Conservation (phyloP, 345 rosid genomes). For the Populus alba region DNA sequence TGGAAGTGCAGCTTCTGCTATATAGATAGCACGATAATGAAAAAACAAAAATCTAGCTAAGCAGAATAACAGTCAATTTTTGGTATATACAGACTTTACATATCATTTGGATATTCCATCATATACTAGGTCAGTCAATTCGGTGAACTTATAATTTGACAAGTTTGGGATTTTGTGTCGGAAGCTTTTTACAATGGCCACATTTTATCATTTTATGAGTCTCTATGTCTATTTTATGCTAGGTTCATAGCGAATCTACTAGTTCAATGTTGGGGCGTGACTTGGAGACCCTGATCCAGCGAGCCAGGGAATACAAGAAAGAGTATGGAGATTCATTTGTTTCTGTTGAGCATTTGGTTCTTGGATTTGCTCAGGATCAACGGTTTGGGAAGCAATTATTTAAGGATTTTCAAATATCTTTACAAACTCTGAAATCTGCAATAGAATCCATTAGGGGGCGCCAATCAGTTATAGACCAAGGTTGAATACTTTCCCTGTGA, state of each 20-base stretch:
- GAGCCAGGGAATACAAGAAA: constrained; percentile 83
- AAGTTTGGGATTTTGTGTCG: not conserved
- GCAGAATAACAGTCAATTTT: too few species aligned
- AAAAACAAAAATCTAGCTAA: too few species aligned
- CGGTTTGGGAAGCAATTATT: constrained; percentile 91
- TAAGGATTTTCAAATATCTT: constrained; percentile 74
- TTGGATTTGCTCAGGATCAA: constrained; percentile 68
- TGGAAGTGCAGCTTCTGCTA: too few species aligned
- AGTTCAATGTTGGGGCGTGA: constrained; percentile 98
- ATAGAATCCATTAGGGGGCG: constrained; percentile 90
- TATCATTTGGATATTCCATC: not conserved
- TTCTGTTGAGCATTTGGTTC: constrained; percentile 97
- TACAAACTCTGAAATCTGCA: constrained; percentile 65
- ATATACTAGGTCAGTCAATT: not conserved
- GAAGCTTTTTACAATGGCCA: not conserved
- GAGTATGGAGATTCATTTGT: constrained; percentile 86
- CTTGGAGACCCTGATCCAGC: constrained; percentile 74
- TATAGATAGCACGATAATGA: too few species aligned
- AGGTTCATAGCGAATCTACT: constrained; percentile 88
- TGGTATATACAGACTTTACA: too few species aligned
- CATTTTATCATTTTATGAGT: constrained; percentile 10
- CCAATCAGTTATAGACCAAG: constrained; percentile 97
- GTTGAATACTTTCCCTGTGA: constrained; percentile 27
- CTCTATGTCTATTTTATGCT: constrained; percentile 6
- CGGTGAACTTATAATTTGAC: not conserved